Evolutionary conservation across 2,329 filamentous ascomycete genomes (phyloP).

Genomic region (Curvularia hawaiiensis): DNA sequence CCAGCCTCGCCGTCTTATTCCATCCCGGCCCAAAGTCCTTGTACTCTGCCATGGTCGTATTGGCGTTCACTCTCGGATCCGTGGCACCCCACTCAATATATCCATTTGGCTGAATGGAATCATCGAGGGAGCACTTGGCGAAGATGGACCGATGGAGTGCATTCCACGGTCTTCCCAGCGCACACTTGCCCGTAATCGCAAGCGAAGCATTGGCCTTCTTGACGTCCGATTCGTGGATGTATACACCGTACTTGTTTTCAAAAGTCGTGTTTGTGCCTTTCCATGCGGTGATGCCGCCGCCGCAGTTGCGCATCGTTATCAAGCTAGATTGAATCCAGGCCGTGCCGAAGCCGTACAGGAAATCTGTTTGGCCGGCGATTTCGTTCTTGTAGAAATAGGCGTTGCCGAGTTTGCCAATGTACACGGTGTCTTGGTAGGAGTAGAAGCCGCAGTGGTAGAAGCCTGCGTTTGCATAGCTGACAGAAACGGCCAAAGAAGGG

Average conservation of each 20-base stretch:
- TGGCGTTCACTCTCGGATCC: slow-evolving; percentile 44
- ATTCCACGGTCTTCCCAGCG: slow-evolving; percentile 69
- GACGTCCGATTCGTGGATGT: slow-evolving; percentile 62
- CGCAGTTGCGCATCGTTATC: slow-evolving; percentile 63
- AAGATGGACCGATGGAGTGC: slow-evolving; percentile 63
- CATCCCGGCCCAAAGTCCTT: slow-evolving; percentile 59
- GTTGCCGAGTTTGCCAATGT: slow-evolving; percentile 69
- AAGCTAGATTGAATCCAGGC: slow-evolving; percentile 63
- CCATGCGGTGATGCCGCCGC: slow-evolving; percentile 72
- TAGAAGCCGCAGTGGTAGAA: slow-evolving; percentile 72
- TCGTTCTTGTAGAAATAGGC: slow-evolving; percentile 66
- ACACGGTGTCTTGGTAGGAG: slow-evolving; percentile 72
- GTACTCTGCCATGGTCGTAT: slow-evolving; percentile 65
- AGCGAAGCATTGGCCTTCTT: slow-evolving; percentile 59
- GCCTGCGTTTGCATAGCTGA: slow-evolving; percentile 67
- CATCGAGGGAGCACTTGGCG: slow-evolving; percentile 60
- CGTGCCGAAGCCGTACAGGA: slow-evolving; percentile 71
- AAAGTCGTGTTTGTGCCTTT: slow-evolving; percentile 71
- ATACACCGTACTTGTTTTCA: slow-evolving; percentile 69
- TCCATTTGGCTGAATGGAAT: slow-evolving; percentile 57
- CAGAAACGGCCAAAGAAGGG: slow-evolving; percentile 64
- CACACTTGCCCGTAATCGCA: slow-evolving; percentile 52
- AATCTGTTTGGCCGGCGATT: slow-evolving; percentile 70
- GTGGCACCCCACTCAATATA: slow-evolving; percentile 60
- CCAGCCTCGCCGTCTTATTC: slow-evolving; percentile 54